These are phyloP conservation scores for Jaminaea rosea DNA, from an alignment of 1,284 basidiomycete species.

Conservation along the genomic window DNA sequence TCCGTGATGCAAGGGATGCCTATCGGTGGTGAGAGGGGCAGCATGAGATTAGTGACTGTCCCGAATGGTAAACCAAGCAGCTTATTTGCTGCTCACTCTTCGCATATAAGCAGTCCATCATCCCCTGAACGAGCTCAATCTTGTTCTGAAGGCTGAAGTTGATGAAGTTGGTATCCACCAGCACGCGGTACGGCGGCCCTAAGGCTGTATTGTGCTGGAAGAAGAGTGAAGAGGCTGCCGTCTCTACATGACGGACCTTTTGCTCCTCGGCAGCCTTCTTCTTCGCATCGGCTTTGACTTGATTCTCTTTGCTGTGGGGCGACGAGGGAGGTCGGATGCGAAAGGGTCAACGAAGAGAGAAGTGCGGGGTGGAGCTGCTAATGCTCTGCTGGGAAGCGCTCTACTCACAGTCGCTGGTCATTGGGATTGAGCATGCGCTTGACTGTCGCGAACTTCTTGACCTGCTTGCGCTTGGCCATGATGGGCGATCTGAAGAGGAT, in stretches of 20 bases:
- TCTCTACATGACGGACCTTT: slow-evolving; percentile 22
- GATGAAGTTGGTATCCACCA: slow-evolving; percentile 99
- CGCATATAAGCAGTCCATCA: slow-evolving; percentile 99
- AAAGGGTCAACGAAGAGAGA: too few relatives aligned
- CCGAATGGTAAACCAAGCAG: slow-evolving; percentile 1
- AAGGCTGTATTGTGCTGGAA: slow-evolving; percentile 91
- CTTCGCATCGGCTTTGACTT: slow-evolving; percentile 8
- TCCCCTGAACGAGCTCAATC: slow-evolving; percentile 85
- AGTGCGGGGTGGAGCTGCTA: too few relatives aligned
- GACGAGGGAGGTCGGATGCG: background rate
- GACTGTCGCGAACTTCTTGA: slow-evolving; percentile 85
- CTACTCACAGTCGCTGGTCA: slow-evolving; percentile 76
- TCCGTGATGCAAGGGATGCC: slow-evolving; percentile 97
- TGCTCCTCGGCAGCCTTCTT: slow-evolving; percentile 20
- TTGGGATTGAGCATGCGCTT: slow-evolving; percentile 93
- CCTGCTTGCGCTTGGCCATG: slow-evolving; percentile 83
- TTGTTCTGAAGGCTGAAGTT: slow-evolving; percentile 98
- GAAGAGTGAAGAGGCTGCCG: slow-evolving; percentile 71
- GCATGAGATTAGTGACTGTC: background rate
- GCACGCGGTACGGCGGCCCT: slow-evolving; percentile 89
- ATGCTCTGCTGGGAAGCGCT: background rate
- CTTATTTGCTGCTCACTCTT: slow-evolving; percentile 68
- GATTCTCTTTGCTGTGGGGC: slow-evolving; percentile 2
- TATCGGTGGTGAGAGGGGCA: slow-evolving; percentile 46
- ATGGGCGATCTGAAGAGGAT: background rate